Evolutionary conservation across 2,329 filamentous ascomycete species (phyloP), one percentile per base, ranked within the genome.

Genomic region (Curvularia lunata): DNA sequence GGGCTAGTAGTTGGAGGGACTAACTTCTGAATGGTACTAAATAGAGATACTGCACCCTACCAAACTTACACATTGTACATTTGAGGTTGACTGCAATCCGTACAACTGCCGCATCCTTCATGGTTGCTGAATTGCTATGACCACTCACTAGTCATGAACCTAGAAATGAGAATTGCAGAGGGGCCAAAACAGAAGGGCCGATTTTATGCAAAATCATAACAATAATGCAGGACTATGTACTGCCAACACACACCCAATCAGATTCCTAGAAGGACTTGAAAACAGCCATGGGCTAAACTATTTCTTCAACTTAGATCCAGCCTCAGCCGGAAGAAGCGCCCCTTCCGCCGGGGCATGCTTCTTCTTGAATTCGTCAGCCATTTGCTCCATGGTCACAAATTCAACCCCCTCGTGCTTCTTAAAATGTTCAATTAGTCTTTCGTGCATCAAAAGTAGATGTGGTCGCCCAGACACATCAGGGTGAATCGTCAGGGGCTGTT

Each of bases 361-460:
- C 57, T 80, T 82, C 78, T 91, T 91, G 74, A 91, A 91, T 37
- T 90, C 85, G 68, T 91, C 88, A 18, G 81, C 85, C 76, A 92
- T 90, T 70, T 89, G 81, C 67, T 85, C 87, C 81, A 91, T 89
- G 0, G 86, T 89, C 0, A 88, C 84, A 79, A 86, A 89, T 61
- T 88, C 85, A 0, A 89, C 85, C 1, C 86, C 83, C 56, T 85
- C 83, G 48, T 85, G 80, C 56, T 81, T 81, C 69, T 86, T 88
- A 69, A 91, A 88, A 58, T 90, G 81, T 63, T 91, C 87, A 56
- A 91, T 90, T 40, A 88, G 79, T 53, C 81, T 82, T 74, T 91
- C 88, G 61, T 91, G 87, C 88, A 91, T 90, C 9, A 91, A 75
- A 21, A 91, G 68, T 0, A 86, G 87, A 73, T 92, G 89, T 0